Evolutionary conservation across 192 early-diverging fungal genomes (phyloP), one percentile per base, ranked within the genome.

Genomic region (Backusella circina): DNA sequence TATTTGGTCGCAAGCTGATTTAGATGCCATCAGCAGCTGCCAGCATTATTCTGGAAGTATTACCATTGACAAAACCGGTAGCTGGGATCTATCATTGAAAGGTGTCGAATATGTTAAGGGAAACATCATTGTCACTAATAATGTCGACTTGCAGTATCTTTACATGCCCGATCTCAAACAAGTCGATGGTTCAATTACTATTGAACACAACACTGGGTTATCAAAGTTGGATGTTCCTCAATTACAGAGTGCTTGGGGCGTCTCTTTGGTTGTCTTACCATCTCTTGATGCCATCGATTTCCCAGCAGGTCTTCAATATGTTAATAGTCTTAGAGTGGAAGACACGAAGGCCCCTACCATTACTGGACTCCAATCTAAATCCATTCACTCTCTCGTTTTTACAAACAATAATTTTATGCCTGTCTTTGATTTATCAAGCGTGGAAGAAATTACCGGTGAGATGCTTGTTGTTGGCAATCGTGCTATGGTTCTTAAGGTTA

Each of bases 371-470:
- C 36, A 61, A 16, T 31, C 78, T 16, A 38, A 37, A 23, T 38
- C 36, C 2, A 28, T 75, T 23, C 23, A 72, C 8, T 65, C 61
- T 32, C 69, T 83, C n/a, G 70, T 30, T 8, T 35, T 83, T 1
- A 71, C 69, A 26, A 71, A 66, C 38, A 83, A 83, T 38, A 74
- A 77, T 10, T 77, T 80, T 66, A 61, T 83, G 77, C 73, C 41
- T 5, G 16, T 33, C 5, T 44, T 83, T 75, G 75, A 80, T 18
- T 71, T 83, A 7, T 44, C 61, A 2, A 31, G 37, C 15, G 64
- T 77, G 7, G 66, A 73, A 18, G 66, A 76, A 28, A 31, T 77
- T 15, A 75, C 33, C 3, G 73, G 75, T 12, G 65, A 64, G 2
- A 32, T 81, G 0, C 50, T 67, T 30, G 23, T 81, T n/a, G 35